These are phyloP conservation scores for Hapsidospora chrysogenum DNA, from an alignment of 495 filamentous ascomycete genomes.

Conservation along the genomic window DNA sequence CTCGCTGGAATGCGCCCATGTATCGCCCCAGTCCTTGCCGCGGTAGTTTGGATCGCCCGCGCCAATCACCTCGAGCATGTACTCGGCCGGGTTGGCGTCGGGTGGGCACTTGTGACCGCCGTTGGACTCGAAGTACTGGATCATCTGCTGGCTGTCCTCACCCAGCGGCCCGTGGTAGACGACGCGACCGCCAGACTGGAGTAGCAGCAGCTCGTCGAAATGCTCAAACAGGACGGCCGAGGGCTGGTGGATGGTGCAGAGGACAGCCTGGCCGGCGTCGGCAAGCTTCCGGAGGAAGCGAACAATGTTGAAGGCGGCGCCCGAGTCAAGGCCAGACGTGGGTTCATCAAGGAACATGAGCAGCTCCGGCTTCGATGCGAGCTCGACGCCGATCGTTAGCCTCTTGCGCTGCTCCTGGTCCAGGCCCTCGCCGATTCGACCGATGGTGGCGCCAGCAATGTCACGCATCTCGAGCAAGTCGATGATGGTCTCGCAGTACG, in stretches of 20 bases:
- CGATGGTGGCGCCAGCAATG: constrained; percentile 54
- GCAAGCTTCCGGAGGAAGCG: constrained; percentile 49
- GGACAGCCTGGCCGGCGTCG: constrained; percentile 47
- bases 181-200: constrained; percentile 48
- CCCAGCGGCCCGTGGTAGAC: constrained; percentile 52
- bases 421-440: constrained; percentile 46
- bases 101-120: constrained; percentile 46
- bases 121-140: constrained; percentile 38
- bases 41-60: constrained; percentile 44
- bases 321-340: constrained; percentile 59
- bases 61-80: constrained; percentile 51
- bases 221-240: constrained; percentile 60
- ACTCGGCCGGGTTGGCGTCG: constrained; percentile 61
- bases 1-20: constrained; percentile 58
- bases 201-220: constrained; percentile 48
- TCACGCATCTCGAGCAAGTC: constrained; percentile 56
- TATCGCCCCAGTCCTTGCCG: constrained; percentile 62
- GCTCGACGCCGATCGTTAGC: constrained; percentile 56
- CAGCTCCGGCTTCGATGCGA: constrained; percentile 57
- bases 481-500: constrained; percentile 55
- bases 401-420: constrained; percentile 62
- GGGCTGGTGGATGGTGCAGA: constrained; percentile 62
- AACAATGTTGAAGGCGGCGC: constrained; percentile 55
- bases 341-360: constrained; percentile 66
- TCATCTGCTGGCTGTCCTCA: constrained; percentile 31